Conservation (phyloP, 768 basidiomycete species). For the Panus rudis region DNA sequence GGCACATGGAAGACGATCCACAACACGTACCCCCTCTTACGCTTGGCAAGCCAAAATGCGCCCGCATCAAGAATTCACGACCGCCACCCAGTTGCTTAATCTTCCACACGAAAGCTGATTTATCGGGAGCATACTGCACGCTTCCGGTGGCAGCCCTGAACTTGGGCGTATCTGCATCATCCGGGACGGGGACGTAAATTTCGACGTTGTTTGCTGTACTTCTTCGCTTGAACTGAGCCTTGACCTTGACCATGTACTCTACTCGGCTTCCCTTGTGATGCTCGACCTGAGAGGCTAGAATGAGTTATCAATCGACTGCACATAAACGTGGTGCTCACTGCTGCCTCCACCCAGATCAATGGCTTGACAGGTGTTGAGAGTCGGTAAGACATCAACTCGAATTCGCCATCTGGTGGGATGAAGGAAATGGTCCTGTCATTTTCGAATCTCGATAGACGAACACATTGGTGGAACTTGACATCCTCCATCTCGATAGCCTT, state of each 20-base stretch:
- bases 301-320: neutral
- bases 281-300: slow-evolving; percentile 38
- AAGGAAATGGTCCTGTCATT: slow-evolving; percentile 99
- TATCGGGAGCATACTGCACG: slow-evolving; percentile 96
- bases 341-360: slow-evolving; percentile 94
- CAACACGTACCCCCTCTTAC: slow-evolving; percentile 73
- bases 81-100: slow-evolving; percentile 97
- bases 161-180: slow-evolving; percentile 96
- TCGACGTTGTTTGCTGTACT: slow-evolving; percentile 98
- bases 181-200: slow-evolving; percentile 97
- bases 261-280: slow-evolving; percentile 89
- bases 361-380: slow-evolving; percentile 95
- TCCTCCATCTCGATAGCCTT: slow-evolving; percentile 99
- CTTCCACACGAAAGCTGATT: slow-evolving; percentile 98
- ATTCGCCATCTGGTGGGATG: slow-evolving; percentile 98
- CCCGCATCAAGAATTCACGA: slow-evolving; percentile 95
- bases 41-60: slow-evolving; percentile 93
- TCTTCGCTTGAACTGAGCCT: slow-evolving; percentile 95
- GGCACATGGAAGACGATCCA: neutral
- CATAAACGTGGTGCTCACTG: slow-evolving; percentile 38
- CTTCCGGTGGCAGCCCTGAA: slow-evolving; percentile 91
- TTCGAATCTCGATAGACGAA: slow-evolving; percentile 93
- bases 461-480: slow-evolving; percentile 99
- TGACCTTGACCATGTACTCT: slow-evolving; percentile 93
- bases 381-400: slow-evolving; percentile 98